Evolutionary conservation across 495 filamentous ascomycete species (phyloP).

Genomic region (Penicillium mononematosum): DNA sequence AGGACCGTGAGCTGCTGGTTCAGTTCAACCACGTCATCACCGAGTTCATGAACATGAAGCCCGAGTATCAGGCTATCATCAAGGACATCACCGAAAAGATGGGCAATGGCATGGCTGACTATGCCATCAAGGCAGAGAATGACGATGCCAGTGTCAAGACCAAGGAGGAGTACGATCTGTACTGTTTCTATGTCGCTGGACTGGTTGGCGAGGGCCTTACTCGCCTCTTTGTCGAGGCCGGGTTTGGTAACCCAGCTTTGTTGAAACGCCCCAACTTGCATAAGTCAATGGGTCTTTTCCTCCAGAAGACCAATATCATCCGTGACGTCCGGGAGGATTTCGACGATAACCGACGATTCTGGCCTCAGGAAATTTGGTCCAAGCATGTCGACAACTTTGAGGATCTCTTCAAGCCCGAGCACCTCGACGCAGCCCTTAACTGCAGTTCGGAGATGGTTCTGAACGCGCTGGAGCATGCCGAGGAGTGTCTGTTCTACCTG

Average conservation of each 20-base stretch:
- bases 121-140: conserved; percentile 74
- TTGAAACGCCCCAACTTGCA: conserved; percentile 74
- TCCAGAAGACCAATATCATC: conserved; percentile 99
- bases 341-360: conserved; percentile 83
- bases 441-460: conserved; percentile 95
- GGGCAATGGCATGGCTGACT: conserved; percentile 99
- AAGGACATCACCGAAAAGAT: conserved; percentile 93
- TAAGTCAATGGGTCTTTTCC: conserved; percentile 94
- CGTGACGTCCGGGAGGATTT: conserved; percentile 90
- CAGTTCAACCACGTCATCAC: conserved; percentile 83
- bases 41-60: conserved; percentile 89
- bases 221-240: conserved; percentile 82
- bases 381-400: conserved; percentile 89
- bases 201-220: conserved; percentile 93
- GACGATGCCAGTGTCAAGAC: conserved; percentile 79
- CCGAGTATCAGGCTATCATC: conserved; percentile 79
- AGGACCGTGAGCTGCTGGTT: conserved; percentile 87
- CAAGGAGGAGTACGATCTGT: conserved; percentile 84
- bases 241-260: conserved; percentile 82
- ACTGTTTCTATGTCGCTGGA: conserved; percentile 98
- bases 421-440: conserved; percentile 76
- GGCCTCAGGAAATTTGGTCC: conserved; percentile 93
- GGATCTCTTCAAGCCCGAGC: conserved; percentile 80
- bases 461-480: conserved; percentile 79
- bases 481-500: conserved; percentile 96